Percentiles rank a stretch among this genome's conserved stretches.
These are phyloP conservation scores for Cladosporium phlei DNA, from an alignment of 2,329 filamentous ascomycete genomes.

Conservation along the genomic window DNA sequence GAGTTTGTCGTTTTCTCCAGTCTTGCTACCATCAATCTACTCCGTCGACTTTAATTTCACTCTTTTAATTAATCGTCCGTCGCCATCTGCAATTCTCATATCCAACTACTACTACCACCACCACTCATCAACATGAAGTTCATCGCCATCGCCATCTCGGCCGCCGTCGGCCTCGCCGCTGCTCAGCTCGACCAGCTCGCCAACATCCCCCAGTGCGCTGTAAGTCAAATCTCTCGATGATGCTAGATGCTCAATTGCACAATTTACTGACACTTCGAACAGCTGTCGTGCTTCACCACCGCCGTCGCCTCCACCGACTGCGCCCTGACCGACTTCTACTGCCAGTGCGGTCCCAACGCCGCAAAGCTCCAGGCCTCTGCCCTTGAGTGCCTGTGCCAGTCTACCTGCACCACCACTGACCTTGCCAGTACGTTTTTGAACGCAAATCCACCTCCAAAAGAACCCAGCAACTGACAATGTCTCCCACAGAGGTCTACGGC, in stretches of 20 bases:
- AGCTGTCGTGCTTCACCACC: conserved; percentile 42
- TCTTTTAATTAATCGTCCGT: not conserved
- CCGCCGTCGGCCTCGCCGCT: conserved; percentile 10
- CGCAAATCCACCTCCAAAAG: not conserved
- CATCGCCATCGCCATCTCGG: conserved; percentile 6
- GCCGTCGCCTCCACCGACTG: conserved; percentile 48
- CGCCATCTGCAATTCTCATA: not conserved
- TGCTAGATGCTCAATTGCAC: not conserved
- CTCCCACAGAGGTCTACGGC: conserved; percentile 18
- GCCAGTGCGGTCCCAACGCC: conserved; percentile 48
- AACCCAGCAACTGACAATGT: conserved; percentile 1
- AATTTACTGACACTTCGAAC: not conserved
- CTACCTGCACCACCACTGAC: conserved; percentile 35
- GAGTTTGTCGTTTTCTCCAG: not conserved
- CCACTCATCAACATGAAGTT: conserved; percentile 9
- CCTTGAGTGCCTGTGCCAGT: conserved; percentile 36
- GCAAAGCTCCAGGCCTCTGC: conserved; percentile 35
- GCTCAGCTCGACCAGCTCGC: conserved; percentile 9
- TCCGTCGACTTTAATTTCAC: not conserved
- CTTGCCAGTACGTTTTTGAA: conserved; percentile 35
- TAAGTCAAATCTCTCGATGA: not conserved
- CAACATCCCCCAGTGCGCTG: conserved; percentile 10
- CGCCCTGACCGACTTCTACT: conserved; percentile 42
- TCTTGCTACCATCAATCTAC: not conserved
- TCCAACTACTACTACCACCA: not conserved